Evolutionary conservation across 106 monocot genomes (phyloP).

Genomic region (Platanthera zijinensis): DNA sequence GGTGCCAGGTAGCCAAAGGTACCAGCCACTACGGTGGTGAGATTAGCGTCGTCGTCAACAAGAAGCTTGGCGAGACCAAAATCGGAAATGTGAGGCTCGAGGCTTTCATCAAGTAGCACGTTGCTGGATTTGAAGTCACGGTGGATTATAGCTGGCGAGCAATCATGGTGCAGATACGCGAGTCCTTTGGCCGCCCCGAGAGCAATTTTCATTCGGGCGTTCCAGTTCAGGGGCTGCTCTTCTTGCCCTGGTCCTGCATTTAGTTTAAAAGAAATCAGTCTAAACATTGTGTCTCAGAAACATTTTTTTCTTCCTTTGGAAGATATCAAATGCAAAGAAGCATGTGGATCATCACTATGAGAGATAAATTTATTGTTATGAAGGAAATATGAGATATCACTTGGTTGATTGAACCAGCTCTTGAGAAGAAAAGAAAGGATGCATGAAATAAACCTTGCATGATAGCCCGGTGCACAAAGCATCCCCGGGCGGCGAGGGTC

Average conservation of each 20-base stretch:
- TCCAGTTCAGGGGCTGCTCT: conserved; percentile 91
- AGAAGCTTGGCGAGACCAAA: conserved; percentile 89
- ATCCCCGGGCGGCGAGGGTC: too few relatives aligned
- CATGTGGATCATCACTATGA: too few relatives aligned
- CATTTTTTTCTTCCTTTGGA: too few relatives aligned
- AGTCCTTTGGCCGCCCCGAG: conserved; percentile 83
- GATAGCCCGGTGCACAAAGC: too few relatives aligned
- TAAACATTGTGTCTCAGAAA: too few relatives aligned
- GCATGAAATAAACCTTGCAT: too few relatives aligned
- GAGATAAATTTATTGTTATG: too few relatives aligned
- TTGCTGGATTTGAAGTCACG: conserved; percentile 87
- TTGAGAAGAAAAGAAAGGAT: too few relatives aligned
- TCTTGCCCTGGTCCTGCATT: conserved; percentile 50
- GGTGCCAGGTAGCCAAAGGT: conserved; percentile 89
- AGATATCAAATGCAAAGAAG: too few relatives aligned
- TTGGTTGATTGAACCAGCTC: too few relatives aligned
- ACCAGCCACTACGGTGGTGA: conserved; percentile 93
- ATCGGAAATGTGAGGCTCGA: conserved; percentile 88
- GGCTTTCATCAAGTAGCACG: conserved; percentile 81
- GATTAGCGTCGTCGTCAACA: conserved; percentile 62
- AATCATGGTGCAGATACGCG: conserved; percentile 93
- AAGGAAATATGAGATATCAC: too few relatives aligned
- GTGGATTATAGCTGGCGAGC: conserved; percentile 74
- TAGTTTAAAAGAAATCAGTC: not conserved
- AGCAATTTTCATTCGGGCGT: conserved; percentile 90